phyloP scores from a whole-genome alignment of 2,329 filamentous ascomycete species.

The Chrysosporium keratinophilum region DNA sequence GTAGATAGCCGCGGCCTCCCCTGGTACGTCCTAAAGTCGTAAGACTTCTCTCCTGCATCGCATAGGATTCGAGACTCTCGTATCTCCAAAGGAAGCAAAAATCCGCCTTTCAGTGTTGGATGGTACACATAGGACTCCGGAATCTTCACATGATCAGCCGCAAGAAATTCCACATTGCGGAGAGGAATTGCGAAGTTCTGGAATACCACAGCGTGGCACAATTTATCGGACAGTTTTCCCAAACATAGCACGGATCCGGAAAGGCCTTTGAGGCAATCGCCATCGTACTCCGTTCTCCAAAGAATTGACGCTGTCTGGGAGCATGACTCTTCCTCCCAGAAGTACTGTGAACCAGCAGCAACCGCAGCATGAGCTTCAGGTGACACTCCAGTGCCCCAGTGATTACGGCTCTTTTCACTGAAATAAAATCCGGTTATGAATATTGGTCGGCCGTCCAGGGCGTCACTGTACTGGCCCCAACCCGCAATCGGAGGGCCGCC shows the following conservation, averaged over 20 bases:
- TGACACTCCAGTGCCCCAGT: background rate
- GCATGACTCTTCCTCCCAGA: slow-evolving; percentile 6
- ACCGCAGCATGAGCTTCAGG: background rate
- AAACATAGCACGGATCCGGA: slow-evolving; percentile 8
- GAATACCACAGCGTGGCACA: slow-evolving; percentile 5
- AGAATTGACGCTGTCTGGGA: slow-evolving; percentile 6
- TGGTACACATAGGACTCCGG: background rate
- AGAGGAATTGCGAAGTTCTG: slow-evolving; percentile 6
- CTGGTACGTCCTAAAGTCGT: no score
- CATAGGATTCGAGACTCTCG: slow-evolving; percentile 1
- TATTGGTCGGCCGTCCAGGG: slow-evolving; percentile 10
- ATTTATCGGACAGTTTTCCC: background rate
- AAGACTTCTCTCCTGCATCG: background rate
- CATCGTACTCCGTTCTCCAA: slow-evolving; percentile 5
- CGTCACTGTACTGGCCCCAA: slow-evolving; percentile 9
- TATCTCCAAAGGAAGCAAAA: slow-evolving; percentile 5
- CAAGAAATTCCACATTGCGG: background rate
- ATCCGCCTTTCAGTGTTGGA: slow-evolving; percentile 3
- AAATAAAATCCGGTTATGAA: slow-evolving; percentile 6
- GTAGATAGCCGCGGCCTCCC: no score
- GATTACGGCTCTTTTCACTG: background rate
- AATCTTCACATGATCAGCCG: background rate
- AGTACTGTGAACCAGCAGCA: slow-evolving; percentile 12
- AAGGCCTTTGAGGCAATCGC: background rate
- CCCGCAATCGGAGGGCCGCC: slow-evolving; percentile 1